Conservation (phyloP, 2,329 filamentous ascomycete species). For the Cladosporium austrohemisphaericum region DNA sequence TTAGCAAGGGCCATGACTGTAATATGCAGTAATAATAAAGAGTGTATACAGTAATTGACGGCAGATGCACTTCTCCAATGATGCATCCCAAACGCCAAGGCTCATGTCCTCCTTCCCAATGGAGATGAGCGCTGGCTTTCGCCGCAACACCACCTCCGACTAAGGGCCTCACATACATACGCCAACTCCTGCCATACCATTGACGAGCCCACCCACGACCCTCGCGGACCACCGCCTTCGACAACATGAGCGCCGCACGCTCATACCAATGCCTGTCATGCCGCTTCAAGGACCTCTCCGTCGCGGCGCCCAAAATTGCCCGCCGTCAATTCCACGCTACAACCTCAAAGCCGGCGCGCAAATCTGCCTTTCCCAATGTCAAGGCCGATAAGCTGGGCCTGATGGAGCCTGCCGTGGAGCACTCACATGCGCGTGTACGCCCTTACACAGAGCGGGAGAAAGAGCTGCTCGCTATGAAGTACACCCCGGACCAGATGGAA, state of each 20-base stretch:
- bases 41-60: neutral
- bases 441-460: conserved; percentile 66
- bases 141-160: conserved; percentile 13
- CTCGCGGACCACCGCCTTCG: neutral
- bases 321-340: conserved; percentile 42
- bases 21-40: neutral
- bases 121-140: conserved; percentile 9
- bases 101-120: neutral
- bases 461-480: conserved; percentile 59
- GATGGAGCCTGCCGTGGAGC: conserved; percentile 13
- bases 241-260: conserved; percentile 25
- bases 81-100: conserved; percentile 15
- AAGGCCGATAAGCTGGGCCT: conserved; percentile 38
- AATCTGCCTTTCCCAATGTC: conserved; percentile 43
- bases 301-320: conserved; percentile 18
- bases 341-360: conserved; percentile 36
- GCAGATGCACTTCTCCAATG: neutral
- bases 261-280: conserved; percentile 34
- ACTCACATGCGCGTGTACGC: conserved; percentile 20
- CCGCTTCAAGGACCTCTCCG: conserved; percentile 23
- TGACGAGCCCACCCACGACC: no score
- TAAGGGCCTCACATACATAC: neutral
- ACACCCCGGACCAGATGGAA: conserved; percentile 75
- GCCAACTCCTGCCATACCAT: conserved; percentile 11
- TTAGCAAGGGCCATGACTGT: conserved; percentile 17